phyloP scores from a whole-genome alignment of 768 basidiomycete genomes.

The Tricholoma saponaceum region DNA sequence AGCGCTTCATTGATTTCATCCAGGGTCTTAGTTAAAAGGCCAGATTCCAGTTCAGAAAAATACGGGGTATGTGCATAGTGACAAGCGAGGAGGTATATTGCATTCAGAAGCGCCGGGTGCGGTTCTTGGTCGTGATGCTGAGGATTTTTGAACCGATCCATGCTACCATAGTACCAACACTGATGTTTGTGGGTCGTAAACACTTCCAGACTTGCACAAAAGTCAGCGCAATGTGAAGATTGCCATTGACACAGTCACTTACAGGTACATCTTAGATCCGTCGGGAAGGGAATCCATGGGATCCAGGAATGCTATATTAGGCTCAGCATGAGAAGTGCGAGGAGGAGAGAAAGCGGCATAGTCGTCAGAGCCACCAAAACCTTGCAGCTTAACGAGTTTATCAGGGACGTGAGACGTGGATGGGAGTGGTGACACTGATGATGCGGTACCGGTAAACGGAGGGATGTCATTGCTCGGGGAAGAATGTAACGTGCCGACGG shows the following conservation, averaged over 20 bases:
- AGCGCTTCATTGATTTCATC: slow-evolving; percentile 50
- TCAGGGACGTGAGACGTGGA: background rate
- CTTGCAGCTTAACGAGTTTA: background rate
- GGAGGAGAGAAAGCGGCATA: background rate
- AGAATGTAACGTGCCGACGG: background rate
- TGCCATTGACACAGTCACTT: background rate
- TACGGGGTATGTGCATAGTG: slow-evolving; percentile 44
- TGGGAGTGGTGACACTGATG: background rate
- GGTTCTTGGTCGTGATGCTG: slow-evolving; percentile 28
- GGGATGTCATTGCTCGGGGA: background rate
- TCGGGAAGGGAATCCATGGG: background rate
- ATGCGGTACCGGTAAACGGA: background rate
- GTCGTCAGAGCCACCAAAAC: background rate
- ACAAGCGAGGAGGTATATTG: slow-evolving; percentile 58
- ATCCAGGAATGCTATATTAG: background rate
- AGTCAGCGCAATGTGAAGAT: background rate
- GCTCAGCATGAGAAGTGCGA: background rate
- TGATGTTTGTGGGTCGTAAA: slow-evolving; percentile 57
- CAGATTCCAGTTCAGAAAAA: slow-evolving; percentile 39
- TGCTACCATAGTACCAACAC: slow-evolving; percentile 52
- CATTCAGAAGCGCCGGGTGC: slow-evolving; percentile 57
- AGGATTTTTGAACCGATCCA: slow-evolving; percentile 35
- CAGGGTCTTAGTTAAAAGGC: slow-evolving; percentile 45
- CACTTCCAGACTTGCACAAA: slow-evolving; percentile 40
- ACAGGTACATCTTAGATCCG: slow-evolving; percentile 1